Base-by-base conservation (phyloP, 2,329 filamentous ascomycete species). In the Penicillium olsonii region DNA sequence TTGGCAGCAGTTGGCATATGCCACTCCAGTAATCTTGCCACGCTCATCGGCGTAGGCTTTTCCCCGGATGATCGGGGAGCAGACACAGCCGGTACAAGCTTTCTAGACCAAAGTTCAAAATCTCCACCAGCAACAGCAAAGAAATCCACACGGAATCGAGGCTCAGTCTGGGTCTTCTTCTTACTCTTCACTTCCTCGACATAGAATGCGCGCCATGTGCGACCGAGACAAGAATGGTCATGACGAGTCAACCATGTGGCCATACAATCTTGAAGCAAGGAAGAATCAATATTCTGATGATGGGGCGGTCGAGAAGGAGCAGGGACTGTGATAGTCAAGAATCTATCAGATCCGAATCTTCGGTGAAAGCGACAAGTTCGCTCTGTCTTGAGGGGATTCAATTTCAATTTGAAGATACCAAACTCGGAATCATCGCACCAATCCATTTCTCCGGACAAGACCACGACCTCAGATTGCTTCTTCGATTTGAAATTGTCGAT, bases 311-410 rank as follows among this genome's bases (percentile, higher is more conserved):
- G 60, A 37, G 65, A 45, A 9, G 66, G 59, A 11, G 62, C 60
- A 4, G 68, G 72, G 3, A 74, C 55, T 1, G 65, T 70, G 12
- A 78, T 41, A 22, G 70, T 69, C 12, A 77, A 57, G 48, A 78
- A 78, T 24, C 75, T 64, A 61, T 77, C 75, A 5, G 70, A 70
- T 4, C 75, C 76, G 55, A 75, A 78, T 24, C 72, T 69, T 17
- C 76, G 67, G 41, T 72, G 67, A 27, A 78, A 72, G 1, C 76
- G 73, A 61, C 73, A 75, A 10, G 72, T 70, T 41, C 64, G 47
- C 17, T 78, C 75, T 4, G 68, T 53, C 42, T 70, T 73, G 2
- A 77, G 56, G 0, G 75, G 68, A 19, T 73, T 72, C 19, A 77
- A 56, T 12, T 46, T 67, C 24, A 78, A 53, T 31, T 68, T 68